phyloP scores from a whole-genome alignment of 495 filamentous ascomycete species.

The Penicillium coprophilum region DNA sequence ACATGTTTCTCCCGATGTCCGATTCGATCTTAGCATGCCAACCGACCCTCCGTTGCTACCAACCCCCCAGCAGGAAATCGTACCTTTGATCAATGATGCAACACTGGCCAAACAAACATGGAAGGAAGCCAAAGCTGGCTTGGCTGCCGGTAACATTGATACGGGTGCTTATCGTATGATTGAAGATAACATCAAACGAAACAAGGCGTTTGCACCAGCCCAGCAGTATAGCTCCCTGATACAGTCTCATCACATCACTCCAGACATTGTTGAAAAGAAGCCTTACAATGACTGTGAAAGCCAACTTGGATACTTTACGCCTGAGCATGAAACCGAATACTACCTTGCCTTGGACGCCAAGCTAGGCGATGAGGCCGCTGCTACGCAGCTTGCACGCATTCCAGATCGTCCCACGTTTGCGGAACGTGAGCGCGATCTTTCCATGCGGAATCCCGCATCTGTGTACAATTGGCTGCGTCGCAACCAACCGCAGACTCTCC shows the following conservation, averaged over 20 bases:
- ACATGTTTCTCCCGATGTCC: constrained; percentile 70
- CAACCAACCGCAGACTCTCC: constrained; percentile 77
- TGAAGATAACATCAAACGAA: constrained; percentile 41
- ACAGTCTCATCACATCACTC: constrained; percentile 33
- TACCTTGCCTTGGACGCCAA: constrained; percentile 67
- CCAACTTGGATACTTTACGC: constrained; percentile 60
- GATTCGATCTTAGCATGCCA: constrained; percentile 59
- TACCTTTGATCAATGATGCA: constrained; percentile 39
- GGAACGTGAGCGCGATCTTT: constrained; percentile 58
- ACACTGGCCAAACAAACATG: constrained; percentile 40
- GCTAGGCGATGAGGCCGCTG: constrained; percentile 53
- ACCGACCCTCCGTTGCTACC: constrained; percentile 40
- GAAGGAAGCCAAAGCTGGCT: constrained; percentile 45
- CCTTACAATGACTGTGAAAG: constrained; percentile 22
- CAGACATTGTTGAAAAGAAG: constrained; percentile 18
- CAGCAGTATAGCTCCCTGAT: constrained; percentile 35
- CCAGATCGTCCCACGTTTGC: constrained; percentile 42
- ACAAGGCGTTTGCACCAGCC: constrained; percentile 40
- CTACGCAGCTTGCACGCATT: constrained; percentile 33
- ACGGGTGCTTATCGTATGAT: constrained; percentile 37
- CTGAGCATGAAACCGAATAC: constrained; percentile 79
- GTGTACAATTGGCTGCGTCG: constrained; percentile 89
- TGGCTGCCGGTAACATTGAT: constrained; percentile 44
- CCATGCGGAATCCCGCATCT: constrained; percentile 74
- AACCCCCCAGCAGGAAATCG: constrained; percentile 39